Conservation (phyloP, 1,284 basidiomycete species). For the Microbotryum intermedium region DNA sequence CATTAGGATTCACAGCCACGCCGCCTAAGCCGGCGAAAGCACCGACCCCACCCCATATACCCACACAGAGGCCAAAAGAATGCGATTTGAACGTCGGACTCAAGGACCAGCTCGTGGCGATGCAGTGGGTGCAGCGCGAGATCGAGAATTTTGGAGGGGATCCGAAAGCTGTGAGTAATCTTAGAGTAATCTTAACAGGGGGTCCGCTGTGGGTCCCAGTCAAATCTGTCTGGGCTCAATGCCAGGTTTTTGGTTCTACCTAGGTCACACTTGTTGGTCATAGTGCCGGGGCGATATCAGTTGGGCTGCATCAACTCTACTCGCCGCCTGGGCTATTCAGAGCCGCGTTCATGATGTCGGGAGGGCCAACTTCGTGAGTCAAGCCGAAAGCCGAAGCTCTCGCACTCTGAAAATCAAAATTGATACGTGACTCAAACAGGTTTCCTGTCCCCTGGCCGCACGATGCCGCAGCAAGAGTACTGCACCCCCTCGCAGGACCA, state of each 20-base stretch:
- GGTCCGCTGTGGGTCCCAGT: background rate
- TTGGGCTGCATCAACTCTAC: slow-evolving; percentile 27
- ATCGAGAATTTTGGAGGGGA: slow-evolving; percentile 23
- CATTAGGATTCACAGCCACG: slow-evolving; percentile 20
- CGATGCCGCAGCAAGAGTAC: slow-evolving; percentile 20
- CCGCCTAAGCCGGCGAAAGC: slow-evolving; percentile 13
- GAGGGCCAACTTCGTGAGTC: slow-evolving; percentile 25
- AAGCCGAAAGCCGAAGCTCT: too few species aligned
- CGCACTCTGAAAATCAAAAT: background rate
- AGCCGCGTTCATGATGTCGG: slow-evolving; percentile 29
- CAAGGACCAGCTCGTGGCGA: slow-evolving; percentile 26
- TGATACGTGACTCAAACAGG: background rate
- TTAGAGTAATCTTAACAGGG: background rate
- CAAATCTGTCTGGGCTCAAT: background rate
- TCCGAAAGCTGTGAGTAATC: slow-evolving; percentile 2
- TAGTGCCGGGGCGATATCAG: slow-evolving; percentile 25
- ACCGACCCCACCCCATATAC: slow-evolving; percentile 21
- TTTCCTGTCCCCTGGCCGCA: slow-evolving; percentile 30
- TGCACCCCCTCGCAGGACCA: slow-evolving; percentile 24
- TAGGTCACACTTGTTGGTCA: slow-evolving; percentile 24
- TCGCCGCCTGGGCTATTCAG: slow-evolving; percentile 15
- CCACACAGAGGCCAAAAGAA: slow-evolving; percentile 8
- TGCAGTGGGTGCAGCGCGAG: slow-evolving; percentile 20
- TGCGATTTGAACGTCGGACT: slow-evolving; percentile 28
- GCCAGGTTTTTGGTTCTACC: background rate